Base-by-base conservation (phyloP, 805 yeast genomes). In the Scheffersomyces stipitis region DNA sequence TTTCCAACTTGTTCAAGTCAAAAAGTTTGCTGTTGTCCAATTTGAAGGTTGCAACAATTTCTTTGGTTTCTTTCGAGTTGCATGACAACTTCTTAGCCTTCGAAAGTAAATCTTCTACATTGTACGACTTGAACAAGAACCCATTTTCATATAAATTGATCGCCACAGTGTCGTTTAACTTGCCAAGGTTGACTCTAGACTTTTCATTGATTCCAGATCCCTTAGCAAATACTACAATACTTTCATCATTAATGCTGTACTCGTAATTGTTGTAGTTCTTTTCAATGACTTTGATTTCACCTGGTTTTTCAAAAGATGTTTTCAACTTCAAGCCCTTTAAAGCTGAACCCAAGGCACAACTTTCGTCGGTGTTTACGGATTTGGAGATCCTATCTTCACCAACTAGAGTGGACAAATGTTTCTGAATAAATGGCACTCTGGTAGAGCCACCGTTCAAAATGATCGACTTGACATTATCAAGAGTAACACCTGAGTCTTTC, bases 321-420 rank as follows among this genome's bases (percentile, higher is more conserved):
- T 87, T 66, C 32, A 79, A 71, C 36, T 58, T 59, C 28, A 88
- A 83, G 15, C 93, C 98, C 46, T 89, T 76, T 26, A 85, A 66
- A n/a, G 96, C 80, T 2, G 95, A 79, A 33, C 99, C 99, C 50
- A 86, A 72, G 10, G 87, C 96, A 35, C 87, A 87, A 30, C 97
- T 81, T 66, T 93, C 99, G 62, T 93, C 99, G 0, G 99, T 93
- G 60, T 93, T 93, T 30, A 93, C 95, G 34, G 83, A 86, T 59
- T 83, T 88, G 15, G 95, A 73, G 27, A 90, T 69, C 42, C 55
- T 65, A 2, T 78, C 82, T 14, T 77, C 78, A 1, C 83, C 87
- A 28, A 82, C 64, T 30, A 80, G 66, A 2, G 74, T 56, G 2
- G 57, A 43, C 40, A 87, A 64, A 36, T 73, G 76, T 38, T 76